Base-by-base conservation (phyloP, 257 asterid species). In the Leonotis leonurus region DNA sequence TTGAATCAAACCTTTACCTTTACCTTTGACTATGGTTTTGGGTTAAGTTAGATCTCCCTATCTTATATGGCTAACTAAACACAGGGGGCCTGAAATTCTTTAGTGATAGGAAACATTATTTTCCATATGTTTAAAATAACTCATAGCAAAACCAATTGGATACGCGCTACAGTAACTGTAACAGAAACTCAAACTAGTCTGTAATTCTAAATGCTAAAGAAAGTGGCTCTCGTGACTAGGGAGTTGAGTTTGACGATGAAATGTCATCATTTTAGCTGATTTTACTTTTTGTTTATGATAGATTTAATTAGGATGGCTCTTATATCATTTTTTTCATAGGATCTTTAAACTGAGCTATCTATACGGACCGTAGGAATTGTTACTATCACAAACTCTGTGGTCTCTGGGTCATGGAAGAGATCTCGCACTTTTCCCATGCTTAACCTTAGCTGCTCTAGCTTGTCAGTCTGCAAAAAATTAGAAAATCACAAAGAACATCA, bases 361-460 rank as follows among this genome's bases (percentile, higher is more conserved):
- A 37, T 36, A 48, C 12, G 26, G 50, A 85, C 94, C 18, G 94
- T 79, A 78, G 94, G 95, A 55, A 85, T 88, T 45, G 91, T 85
- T 37, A 88, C 92, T 8, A 80, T 81, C 69, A 88, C 80, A 71
- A 88, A 85, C 70, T 88, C 96, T 12, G 87, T 88, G 60, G 80
- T 69, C 75, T 71, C 80, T 0, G 86, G 8, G 63, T 88, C 80
- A 26, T 67, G 91, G 68, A 88, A 85, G 61, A 88, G 94, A 73
- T 85, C 87, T 61, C 89, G 81, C 61, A 85, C 94, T 74, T 85
- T 85, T 40, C 66, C 72, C 85, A 88, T 83, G 71, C 78, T 78
- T 78, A 78, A 80, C 73, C 86, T 80, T 62, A 81, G 69, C 62
- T 76, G 73, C 75, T 88, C 87, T 52, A 88, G 83, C 71, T 70